A percentile compares a stretch with the other conserved stretches of the same genome.
Evolutionary conservation across 176 grass and related monocot genomes (phyloP).

Genomic region (Rhynchospora tenuis): DNA sequence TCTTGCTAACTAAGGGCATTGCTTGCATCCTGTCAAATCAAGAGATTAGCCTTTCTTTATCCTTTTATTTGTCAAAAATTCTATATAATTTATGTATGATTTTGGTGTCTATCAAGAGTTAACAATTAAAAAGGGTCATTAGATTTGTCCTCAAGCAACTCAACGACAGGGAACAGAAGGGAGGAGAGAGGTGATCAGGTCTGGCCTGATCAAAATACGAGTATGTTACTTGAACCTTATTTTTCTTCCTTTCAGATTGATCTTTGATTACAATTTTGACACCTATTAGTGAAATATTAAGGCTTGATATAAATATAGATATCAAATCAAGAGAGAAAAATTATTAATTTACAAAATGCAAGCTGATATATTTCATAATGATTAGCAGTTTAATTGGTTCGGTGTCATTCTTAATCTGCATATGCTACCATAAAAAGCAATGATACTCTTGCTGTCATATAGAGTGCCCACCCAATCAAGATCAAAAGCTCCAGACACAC

Average conservation of each 20-base stretch:
- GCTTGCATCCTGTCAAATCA: too few relatives aligned
- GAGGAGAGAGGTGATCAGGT: constrained; percentile 68
- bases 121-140: too few relatives aligned
- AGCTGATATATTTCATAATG: background rate
- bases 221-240: constrained; percentile 30
- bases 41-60: too few relatives aligned
- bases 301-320: background rate
- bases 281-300: background rate
- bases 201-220: constrained; percentile 92
- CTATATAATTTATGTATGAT: too few relatives aligned
- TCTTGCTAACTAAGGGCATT: too few relatives aligned
- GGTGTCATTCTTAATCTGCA: background rate
- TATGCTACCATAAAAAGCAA: background rate
- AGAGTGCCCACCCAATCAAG: background rate
- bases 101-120: too few relatives aligned
- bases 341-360: background rate
- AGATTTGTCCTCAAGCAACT: too few relatives aligned
- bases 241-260: background rate
- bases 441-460: background rate
- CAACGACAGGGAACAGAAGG: too few relatives aligned
- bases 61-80: too few relatives aligned
- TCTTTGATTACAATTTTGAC: background rate
- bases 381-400: background rate
- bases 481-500: background rate
- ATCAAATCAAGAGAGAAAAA: background rate